Evolutionary conservation across 1,284 basidiomycete species (phyloP).

Genomic region (Cerrena zonata): DNA sequence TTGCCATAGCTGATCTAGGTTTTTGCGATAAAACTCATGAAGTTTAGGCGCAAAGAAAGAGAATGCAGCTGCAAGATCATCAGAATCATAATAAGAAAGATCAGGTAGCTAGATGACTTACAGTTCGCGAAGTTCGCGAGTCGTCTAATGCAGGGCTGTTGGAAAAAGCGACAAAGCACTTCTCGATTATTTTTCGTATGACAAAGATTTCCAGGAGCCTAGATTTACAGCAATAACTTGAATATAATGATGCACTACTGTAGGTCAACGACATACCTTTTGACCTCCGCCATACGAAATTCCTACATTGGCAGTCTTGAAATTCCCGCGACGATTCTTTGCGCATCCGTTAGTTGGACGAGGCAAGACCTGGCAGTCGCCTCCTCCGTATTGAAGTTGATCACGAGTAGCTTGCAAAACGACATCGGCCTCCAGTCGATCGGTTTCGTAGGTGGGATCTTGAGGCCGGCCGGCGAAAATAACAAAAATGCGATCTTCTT

Average conservation of each 20-base stretch:
- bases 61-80: constrained; percentile 3
- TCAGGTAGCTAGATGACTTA: not conserved
- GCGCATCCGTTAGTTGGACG: not conserved
- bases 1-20: not conserved
- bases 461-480: not conserved
- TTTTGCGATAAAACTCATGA: constrained; percentile 7
- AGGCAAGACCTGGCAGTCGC: not conserved
- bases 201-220: no score
- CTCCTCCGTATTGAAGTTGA: not conserved
- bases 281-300: constrained; percentile 15
- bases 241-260: no score
- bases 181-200: not conserved
- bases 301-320: constrained; percentile 6
- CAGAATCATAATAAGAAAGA: not conserved
- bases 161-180: not conserved
- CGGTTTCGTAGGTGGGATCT: not conserved
- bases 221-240: no score
- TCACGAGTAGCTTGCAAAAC: not conserved
- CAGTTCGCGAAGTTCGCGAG: not conserved
- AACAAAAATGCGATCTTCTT: not conserved
- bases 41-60: constrained; percentile 8
- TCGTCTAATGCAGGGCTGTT: not conserved
- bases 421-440: not conserved
- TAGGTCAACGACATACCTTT: constrained; percentile 5
- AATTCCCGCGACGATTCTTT: constrained; percentile 10